Base-by-base conservation (phyloP, 192 early-diverging fungal species). In the Entrophospora sp. region DNA sequence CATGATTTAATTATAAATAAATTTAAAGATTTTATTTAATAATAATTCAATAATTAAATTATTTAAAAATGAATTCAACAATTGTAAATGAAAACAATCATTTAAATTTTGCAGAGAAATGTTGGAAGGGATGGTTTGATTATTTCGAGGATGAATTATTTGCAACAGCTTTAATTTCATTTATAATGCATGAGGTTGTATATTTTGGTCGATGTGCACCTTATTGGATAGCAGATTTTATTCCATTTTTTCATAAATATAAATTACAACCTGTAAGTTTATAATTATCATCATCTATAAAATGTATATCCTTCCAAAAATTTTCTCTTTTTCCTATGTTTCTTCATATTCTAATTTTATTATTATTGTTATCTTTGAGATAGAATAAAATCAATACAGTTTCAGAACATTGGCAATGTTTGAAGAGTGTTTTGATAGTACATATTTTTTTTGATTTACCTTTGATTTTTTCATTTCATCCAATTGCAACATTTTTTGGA, bases 191-290 rank as follows among this genome's bases (percentile, higher is more conserved):
- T 81, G 91, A 97, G 75, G 48, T 90, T 38, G 90, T 93, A 60
- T 95, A 91, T 77, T 95, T 93, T 80, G 87, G 84, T n/a, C 87
- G 93, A 24, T 93, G 87, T 73, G 27, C 94, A n/a, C 94, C 94
- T 25, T 97, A 89, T 71, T 72, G 84, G 34, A 72, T 89, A 49
- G 86, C 85, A 66, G 95, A 97, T 74, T 82, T 85, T 60, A 90
- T 97, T 62, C 93, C 95, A 2, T 79, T 76, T 12, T 80, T 95
- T 71, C 81, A 88, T 65, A 84, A 90, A 72, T 97, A 92, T 83
- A 93, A 91, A 79, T 88, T 97, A 66, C 95, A 97, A 79, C 83
- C 76, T 10, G 78, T 83, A 69, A 43, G 71, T 74, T 31, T 24
- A 31, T 40, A 10, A 32, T 35, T 31, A 20, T 34, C 22, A 8